Evolutionary conservation across 371 early-diverging fungal genomes (phyloP).

Genomic region (Paraphysoderma sedebokerense): DNA sequence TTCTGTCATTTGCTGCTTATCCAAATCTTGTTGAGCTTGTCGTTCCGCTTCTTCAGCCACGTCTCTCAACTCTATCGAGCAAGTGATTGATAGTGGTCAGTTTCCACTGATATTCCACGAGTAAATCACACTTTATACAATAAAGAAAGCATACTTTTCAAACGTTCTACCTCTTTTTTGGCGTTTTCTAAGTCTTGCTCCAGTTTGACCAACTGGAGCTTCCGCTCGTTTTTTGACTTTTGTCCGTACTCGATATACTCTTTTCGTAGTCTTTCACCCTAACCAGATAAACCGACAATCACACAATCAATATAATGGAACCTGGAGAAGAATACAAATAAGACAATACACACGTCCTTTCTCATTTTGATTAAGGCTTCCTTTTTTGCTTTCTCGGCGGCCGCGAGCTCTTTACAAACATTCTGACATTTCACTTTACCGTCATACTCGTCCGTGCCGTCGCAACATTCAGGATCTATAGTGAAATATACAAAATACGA

Average conservation of each 20-base stretch:
- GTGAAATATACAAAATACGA: background rate
- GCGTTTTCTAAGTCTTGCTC: slow-evolving; percentile 1
- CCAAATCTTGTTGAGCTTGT: background rate
- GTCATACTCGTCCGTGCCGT: slow-evolving; percentile 73
- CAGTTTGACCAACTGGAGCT: slow-evolving; percentile 3
- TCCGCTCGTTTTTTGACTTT: slow-evolving; percentile 5
- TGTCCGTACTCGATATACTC: slow-evolving; percentile 3
- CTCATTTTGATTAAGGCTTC: background rate
- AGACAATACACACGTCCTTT: background rate
- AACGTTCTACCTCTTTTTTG: background rate
- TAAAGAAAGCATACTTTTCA: background rate
- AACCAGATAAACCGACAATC: too few species aligned
- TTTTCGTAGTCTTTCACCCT: too few species aligned
- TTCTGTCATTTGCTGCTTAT: too few species aligned
- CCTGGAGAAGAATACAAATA: background rate
- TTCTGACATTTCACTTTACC: slow-evolving; percentile 44
- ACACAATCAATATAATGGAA: background rate
- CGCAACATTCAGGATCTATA: slow-evolving; percentile 76
- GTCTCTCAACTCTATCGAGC: background rate
- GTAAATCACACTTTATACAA: too few species aligned
- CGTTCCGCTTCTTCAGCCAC: background rate
- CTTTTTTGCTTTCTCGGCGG: slow-evolving; percentile 6
- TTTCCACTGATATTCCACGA: too few species aligned
- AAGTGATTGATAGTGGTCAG: background rate
- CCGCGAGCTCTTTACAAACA: slow-evolving; percentile 41